Conservation (phyloP, 257 asterid genomes). For the Asclepias syriaca region DNA sequence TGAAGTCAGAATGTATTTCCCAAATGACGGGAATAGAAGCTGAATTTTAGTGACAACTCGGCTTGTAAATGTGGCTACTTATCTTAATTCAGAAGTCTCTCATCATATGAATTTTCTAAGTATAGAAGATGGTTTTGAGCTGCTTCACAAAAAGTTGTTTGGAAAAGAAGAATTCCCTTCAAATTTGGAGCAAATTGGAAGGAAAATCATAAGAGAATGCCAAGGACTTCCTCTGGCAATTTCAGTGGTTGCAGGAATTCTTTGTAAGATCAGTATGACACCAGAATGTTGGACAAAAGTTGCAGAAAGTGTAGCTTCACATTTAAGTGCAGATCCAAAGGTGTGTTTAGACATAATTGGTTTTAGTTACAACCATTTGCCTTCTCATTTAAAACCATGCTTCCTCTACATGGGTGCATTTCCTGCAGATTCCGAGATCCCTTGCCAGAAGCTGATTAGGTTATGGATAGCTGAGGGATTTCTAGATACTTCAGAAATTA, state of each 20-base stretch:
- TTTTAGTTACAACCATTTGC: slow-evolving; percentile 29
- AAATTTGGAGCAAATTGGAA: slow-evolving; percentile 4
- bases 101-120: background rate
- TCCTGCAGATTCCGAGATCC: background rate
- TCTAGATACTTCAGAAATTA: background rate
- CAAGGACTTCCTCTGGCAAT: slow-evolving; percentile 15
- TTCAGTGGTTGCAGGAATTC: slow-evolving; percentile 1
- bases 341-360: slow-evolving; percentile 16
- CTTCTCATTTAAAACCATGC: slow-evolving; percentile 21
- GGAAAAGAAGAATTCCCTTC: background rate
- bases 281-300: background rate
- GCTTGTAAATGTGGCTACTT: background rate
- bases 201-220: slow-evolving; percentile 4
- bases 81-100: background rate
- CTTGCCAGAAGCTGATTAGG: background rate
- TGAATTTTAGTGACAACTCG: slow-evolving; percentile 20
- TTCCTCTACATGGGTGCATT: slow-evolving; percentile 3
- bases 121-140: background rate
- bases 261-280: background rate
- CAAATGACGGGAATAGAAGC: background rate
- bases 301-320: background rate
- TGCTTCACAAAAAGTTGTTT: slow-evolving; percentile 1
- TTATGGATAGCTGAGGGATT: slow-evolving; percentile 24
- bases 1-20: background rate
- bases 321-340: background rate